Base-by-base conservation (phyloP, 768 basidiomycete species). In the Mycena kentingensis region DNA sequence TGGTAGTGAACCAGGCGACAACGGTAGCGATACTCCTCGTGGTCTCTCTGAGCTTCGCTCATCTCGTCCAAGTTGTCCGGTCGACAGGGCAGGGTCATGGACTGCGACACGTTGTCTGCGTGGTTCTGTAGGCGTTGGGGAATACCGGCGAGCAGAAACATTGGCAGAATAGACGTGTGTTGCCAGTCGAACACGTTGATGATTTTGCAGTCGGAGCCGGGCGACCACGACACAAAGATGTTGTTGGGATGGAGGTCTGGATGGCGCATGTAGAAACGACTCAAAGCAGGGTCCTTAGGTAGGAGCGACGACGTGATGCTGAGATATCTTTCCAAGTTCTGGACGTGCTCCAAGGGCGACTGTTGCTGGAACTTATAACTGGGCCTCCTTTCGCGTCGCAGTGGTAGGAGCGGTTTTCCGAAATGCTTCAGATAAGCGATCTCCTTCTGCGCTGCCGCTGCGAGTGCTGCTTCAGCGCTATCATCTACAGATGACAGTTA, bases 111-210 rank as follows among this genome's bases (percentile, higher is more conserved):
- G 15, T 54, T 31, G 54, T 81, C 79, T 61, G 67, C 69, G 60
- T 78, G 64, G 69, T 81, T 81, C 69, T 79, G 77, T 1, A 82
- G 44, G 22, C 61, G 63, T 48, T 66, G 16, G 36, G 79, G 79
- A 64, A 77, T 65, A 56, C 74, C 69, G 29, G 76, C 70, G 52
- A 70, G 73, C 69, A 82, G 79, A 68, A 77, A 82, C 57, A 56
- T 22, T 63, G 80, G 79, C 26, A 81, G 72, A 70, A 82, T 77
- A 4, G 78, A 68, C 57, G 81, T 54, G 66, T 81, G 78, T 71
- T 82, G 79, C 80, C 78, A 81, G 73, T 80, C 79, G 49, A 79
- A 13, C 67, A 80, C 54, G 69, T 78, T 57, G 49, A 73, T 66
- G 63, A 81, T 54, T 31, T 74, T 43, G 60, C 50, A 67, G 63